A percentile compares a stretch with the other conserved stretches of the same genome.
These are phyloP conservation scores for Fusarium haematococcum DNA, from an alignment of 2,329 filamentous ascomycete genomes.

Conservation along the genomic window DNA sequence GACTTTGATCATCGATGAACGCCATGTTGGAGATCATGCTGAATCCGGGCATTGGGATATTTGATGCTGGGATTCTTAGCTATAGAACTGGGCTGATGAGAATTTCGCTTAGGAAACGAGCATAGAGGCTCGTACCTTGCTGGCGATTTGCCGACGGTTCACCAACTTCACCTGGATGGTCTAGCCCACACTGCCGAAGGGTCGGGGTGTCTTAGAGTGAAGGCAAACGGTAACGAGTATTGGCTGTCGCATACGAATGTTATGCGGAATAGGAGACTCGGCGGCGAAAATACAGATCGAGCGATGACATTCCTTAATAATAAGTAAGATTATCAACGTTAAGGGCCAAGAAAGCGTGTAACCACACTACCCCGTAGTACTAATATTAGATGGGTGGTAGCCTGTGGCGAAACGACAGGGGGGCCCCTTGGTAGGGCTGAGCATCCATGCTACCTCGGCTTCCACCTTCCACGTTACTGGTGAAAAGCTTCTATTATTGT, in stretches of 20 bases:
- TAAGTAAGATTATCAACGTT: background rate
- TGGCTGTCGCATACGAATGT: background rate
- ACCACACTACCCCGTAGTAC: background rate
- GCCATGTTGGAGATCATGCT: background rate
- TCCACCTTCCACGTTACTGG: background rate
- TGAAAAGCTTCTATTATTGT: background rate
- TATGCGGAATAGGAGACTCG: background rate
- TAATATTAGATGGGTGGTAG: background rate
- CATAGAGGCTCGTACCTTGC: background rate
- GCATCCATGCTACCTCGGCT: background rate
- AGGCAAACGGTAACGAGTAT: background rate
- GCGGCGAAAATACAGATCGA: background rate
- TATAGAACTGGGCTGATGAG: background rate
- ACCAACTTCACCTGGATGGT: background rate
- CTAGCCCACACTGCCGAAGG: background rate
- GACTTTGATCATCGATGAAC: background rate
- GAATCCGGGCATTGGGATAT: background rate
- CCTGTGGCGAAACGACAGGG: background rate
- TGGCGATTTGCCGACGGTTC: background rate
- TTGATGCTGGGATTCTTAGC: background rate
- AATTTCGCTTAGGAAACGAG: background rate
- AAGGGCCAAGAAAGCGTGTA: background rate
- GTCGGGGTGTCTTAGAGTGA: background rate
- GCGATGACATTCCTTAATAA: background rate
- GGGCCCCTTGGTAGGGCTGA: background rate